Conservation (phyloP, 2,329 filamentous ascomycete genomes). For the Thielaviopsis populi region DNA sequence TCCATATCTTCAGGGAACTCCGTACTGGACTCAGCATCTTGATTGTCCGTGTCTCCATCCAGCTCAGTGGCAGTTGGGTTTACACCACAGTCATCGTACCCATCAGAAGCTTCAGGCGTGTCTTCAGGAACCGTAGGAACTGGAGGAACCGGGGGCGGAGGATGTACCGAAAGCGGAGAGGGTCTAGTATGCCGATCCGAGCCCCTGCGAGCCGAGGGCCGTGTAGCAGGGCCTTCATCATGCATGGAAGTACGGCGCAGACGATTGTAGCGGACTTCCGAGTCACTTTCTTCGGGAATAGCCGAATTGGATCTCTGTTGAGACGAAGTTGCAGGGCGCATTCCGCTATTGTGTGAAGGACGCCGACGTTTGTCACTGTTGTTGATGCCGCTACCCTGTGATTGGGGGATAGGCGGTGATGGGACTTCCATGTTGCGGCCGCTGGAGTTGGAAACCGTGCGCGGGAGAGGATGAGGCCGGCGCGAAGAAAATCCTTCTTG, state of each 20-base stretch:
- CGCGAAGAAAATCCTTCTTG: not conserved
- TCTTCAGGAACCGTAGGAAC: constrained; percentile 4
- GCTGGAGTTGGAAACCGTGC: constrained; percentile 8
- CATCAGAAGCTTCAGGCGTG: not conserved
- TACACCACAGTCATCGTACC: not conserved
- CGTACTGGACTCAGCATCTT: not conserved
- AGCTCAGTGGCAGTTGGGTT: constrained; percentile 2
- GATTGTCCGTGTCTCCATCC: constrained; percentile 3
- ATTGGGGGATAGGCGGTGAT: not conserved
- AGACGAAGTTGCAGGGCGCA: constrained; percentile 5
- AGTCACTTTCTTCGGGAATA: constrained; percentile 7
- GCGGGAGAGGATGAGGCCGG: constrained; percentile 3
- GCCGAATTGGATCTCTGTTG: constrained; percentile 10
- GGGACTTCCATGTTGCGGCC: not conserved
- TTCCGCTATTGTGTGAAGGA: not conserved
- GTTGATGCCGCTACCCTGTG: not conserved
- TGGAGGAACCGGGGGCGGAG: not conserved
- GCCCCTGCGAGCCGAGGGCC: not conserved
- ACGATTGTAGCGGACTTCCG: not conserved
- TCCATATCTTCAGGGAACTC: constrained; percentile 12
- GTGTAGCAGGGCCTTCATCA: not conserved
- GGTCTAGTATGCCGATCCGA: not conserved
- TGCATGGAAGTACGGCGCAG: not conserved
- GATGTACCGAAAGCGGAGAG: not conserved
- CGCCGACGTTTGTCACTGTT: constrained; percentile 9